Percentiles rank a stretch among this genome's conserved stretches.
Conservation (phyloP, 768 basidiomycete species). For the Peribolospora baueri region DNA sequence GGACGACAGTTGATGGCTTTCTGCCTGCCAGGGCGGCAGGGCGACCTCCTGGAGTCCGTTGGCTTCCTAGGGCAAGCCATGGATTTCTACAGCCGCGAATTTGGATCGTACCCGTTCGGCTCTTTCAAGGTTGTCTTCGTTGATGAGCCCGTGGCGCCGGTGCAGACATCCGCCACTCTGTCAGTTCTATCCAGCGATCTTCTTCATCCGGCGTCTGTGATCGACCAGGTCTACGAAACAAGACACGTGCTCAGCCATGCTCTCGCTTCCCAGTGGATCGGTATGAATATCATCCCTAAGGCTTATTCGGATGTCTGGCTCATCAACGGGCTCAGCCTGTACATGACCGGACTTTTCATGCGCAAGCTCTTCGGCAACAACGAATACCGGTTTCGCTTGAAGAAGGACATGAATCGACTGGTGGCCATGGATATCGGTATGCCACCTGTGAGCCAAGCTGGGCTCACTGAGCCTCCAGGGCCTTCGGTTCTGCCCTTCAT, state of each 20-base stretch:
- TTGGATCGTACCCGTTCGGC: constrained; percentile 83
- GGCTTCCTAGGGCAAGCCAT: constrained; percentile 64
- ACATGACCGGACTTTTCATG: constrained; percentile 69
- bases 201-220: constrained; percentile 61
- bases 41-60: constrained; percentile 41
- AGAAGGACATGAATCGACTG: constrained; percentile 88
- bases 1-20: constrained; percentile 50
- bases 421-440: constrained; percentile 71
- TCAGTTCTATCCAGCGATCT: constrained; percentile 57
- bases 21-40: constrained; percentile 70
- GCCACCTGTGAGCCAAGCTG: constrained; percentile 79
- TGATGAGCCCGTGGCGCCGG: constrained; percentile 54
- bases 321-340: constrained; percentile 75
- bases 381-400: constrained; percentile 81
- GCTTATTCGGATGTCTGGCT: constrained; percentile 88
- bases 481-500: constrained; percentile 55
- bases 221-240: constrained; percentile 81
- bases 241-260: constrained; percentile 65
- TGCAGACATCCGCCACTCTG: constrained; percentile 64
- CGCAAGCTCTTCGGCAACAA: constrained; percentile 78
- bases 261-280: constrained; percentile 86
- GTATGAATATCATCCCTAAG: constrained; percentile 84
- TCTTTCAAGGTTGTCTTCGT: constrained; percentile 90
- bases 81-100: constrained; percentile 74
- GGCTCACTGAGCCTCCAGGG: constrained; percentile 56